These are phyloP conservation scores for Globisporangium irregulare DNA, from an alignment of 352 stramenopile genomes.

Conservation along the genomic window DNA sequence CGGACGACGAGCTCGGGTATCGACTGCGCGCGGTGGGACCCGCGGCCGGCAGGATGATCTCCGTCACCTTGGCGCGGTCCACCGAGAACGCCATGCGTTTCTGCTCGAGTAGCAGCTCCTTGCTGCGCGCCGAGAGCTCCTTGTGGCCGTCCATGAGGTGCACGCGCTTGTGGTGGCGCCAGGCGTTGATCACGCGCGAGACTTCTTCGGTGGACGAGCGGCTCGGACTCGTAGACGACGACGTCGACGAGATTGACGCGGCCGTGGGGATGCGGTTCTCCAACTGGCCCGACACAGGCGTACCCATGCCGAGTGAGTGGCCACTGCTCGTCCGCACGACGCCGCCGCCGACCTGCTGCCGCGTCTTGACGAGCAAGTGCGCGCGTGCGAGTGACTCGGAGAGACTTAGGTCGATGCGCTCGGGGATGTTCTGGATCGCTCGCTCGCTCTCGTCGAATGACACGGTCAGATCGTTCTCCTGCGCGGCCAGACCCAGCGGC, in stretches of 20 bases:
- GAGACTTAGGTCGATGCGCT: conserved; percentile 78
- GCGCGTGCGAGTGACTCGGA: conserved; percentile 71
- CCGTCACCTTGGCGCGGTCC: conserved; percentile 77
- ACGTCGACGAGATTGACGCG: conserved; percentile 30
- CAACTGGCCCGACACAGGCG: conserved; percentile 36
- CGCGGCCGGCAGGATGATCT: conserved; percentile 75
- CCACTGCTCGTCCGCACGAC: conserved; percentile 54
- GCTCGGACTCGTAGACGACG: conserved; percentile 45
- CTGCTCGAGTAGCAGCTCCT: conserved; percentile 83
- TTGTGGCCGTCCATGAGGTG: conserved; percentile 88
- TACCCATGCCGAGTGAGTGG: conserved; percentile 31
- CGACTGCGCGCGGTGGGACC: conserved; percentile 44
- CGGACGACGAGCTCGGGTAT: conserved; percentile 49
- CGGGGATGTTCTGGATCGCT: conserved; percentile 85
- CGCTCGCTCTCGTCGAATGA: conserved; percentile 82
- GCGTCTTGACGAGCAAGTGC: conserved; percentile 73
- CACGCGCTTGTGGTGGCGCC: conserved; percentile 84
- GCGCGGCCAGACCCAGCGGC: conserved; percentile 46
- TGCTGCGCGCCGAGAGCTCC: conserved; percentile 69
- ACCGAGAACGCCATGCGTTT: conserved; percentile 85
- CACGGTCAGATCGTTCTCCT: conserved; percentile 69
- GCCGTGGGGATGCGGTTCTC: conserved; percentile 48
- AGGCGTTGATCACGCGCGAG: conserved; percentile 77
- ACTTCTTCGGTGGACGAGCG: conserved; percentile 66
- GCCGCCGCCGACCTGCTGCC: conserved; percentile 43